Evolutionary conservation across 768 basidiomycete species (phyloP), one percentile per base, ranked within the genome.

Genomic region (Dendrothele bispora): DNA sequence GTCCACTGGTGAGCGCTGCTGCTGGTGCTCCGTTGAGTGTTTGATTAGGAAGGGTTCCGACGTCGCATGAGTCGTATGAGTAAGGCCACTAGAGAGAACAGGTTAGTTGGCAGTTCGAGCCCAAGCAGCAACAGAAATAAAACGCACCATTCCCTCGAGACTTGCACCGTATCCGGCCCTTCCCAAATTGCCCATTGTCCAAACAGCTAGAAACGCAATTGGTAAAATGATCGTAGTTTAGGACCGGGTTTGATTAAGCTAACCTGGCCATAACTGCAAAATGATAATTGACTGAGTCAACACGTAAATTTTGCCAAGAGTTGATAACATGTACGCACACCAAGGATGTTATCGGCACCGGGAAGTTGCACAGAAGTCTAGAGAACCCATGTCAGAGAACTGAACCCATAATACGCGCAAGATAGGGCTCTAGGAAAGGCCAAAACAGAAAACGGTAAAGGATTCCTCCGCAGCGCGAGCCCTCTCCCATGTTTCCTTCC

Each of bases 121-220:
- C 18, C 12, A 41, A 3, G 7, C 7, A 28, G 11, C 11, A 17
- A n/a, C n/a, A 37, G 2, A 40, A 10, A 43, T 18, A 14, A 4
- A 11, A 59, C 77, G 6, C 64, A 84, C 84, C 67, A 79, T 62
- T 36, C 82, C 84, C 44, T 86, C 84, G 5, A 77, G 69, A 40
- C 69, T 79, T 17, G 83, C 85, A 56, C 86, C 86, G 61, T 78
- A 88, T 27, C 86, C 85, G 27, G 85, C 84, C 48, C 87, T 12
- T 74, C 71, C 66, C 76, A 86, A 52, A 79, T 79, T 73, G 7
- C 71, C 71, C 68, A 73, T 70, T 1, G 67, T 63, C 71, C 71
- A 76, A 25, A 51, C 24, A 17, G 44, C 17, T 7, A 44, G 50
- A 32, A 17, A 46, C 30, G 15, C 5, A 37, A 35, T 17, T 17